Evolutionary conservation across 495 filamentous ascomycete genomes (phyloP).

Genomic region (Lasiosphaeria hispida): DNA sequence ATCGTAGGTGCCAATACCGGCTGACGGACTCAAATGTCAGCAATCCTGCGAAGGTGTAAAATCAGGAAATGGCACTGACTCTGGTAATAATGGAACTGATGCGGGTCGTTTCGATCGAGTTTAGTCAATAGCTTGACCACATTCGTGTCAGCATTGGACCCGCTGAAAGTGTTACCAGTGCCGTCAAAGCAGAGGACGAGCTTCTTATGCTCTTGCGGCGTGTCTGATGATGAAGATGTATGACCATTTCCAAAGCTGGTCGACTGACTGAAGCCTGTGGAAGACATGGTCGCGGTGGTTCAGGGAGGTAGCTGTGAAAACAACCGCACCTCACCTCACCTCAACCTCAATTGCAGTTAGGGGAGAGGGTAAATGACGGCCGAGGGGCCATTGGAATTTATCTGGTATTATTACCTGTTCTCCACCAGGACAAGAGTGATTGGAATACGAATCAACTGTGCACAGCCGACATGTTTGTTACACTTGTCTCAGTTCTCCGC

Average conservation of each 20-base stretch:
- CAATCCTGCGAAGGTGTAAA: background rate
- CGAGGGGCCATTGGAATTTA: no score
- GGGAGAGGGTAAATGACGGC: no score
- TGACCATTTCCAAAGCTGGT: background rate
- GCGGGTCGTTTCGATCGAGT: slow-evolving; percentile 16
- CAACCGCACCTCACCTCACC: no score
- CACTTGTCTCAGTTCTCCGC: no score
- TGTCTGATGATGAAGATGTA: background rate
- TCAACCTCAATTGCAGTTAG: no score
- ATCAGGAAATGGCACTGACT: background rate
- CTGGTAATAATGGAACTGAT: slow-evolving; percentile 20
- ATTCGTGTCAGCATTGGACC: slow-evolving; percentile 20
- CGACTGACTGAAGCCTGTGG: background rate
- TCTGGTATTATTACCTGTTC: no score
- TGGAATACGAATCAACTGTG: no score
- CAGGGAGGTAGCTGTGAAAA: no score
- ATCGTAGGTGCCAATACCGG: slow-evolving; percentile 19
- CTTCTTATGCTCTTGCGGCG: background rate
- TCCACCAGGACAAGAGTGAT: no score
- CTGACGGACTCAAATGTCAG: background rate
- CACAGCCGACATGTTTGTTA: no score
- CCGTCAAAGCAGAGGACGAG: slow-evolving; percentile 19
- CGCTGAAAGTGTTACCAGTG: slow-evolving; percentile 15
- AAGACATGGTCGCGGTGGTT: background rate
- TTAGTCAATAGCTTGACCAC: slow-evolving; percentile 18